These are phyloP conservation scores for Apophysomyces variabilis DNA, from an alignment of 371 early-diverging fungal genomes.

Conservation along the genomic window DNA sequence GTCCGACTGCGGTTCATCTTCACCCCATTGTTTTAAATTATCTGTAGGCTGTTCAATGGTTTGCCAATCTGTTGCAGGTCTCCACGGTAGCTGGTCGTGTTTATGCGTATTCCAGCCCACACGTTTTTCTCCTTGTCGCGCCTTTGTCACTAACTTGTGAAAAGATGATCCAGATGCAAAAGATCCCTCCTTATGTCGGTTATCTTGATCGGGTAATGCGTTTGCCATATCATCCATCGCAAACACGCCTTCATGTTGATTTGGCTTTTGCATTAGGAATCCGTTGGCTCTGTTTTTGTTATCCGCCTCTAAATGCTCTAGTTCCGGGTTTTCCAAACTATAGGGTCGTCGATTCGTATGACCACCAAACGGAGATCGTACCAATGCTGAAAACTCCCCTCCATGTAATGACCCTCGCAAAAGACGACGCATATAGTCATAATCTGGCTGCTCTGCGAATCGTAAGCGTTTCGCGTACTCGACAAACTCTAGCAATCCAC, in stretches of 20 bases:
- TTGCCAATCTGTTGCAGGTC: slow-evolving; percentile 29
- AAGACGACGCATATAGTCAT: slow-evolving; percentile 65
- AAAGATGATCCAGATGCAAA: background rate
- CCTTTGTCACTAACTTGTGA: slow-evolving; percentile 2
- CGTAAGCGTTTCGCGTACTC: slow-evolving; percentile 81
- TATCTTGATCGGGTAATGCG: slow-evolving; percentile 17
- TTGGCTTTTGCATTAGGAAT: background rate
- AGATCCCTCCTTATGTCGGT: background rate
- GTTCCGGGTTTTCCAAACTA: background rate
- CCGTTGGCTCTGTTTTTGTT: slow-evolving; percentile 4
- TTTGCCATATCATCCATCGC: slow-evolving; percentile 31
- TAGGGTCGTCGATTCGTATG: slow-evolving; percentile 19
- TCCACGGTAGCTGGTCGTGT: slow-evolving; percentile 26
- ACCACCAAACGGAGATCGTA: slow-evolving; percentile 31
- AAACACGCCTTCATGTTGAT: slow-evolving; percentile 27
- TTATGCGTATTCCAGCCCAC: slow-evolving; percentile 31
- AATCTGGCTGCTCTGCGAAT: slow-evolving; percentile 94
- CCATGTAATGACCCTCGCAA: slow-evolving; percentile 45
- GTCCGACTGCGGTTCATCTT: slow-evolving; percentile 16
- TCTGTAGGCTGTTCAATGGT: slow-evolving; percentile 1
- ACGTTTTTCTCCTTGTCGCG: slow-evolving; percentile 1
- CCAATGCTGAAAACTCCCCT: slow-evolving; percentile 15
- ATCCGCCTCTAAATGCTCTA: background rate
- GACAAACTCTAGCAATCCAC: slow-evolving; percentile 60
- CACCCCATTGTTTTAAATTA: slow-evolving; percentile 22